Evolutionary conservation across 805 yeast species (phyloP), one percentile per base, ranked within the genome.

Genomic region (Myxozyma melibiosi): DNA sequence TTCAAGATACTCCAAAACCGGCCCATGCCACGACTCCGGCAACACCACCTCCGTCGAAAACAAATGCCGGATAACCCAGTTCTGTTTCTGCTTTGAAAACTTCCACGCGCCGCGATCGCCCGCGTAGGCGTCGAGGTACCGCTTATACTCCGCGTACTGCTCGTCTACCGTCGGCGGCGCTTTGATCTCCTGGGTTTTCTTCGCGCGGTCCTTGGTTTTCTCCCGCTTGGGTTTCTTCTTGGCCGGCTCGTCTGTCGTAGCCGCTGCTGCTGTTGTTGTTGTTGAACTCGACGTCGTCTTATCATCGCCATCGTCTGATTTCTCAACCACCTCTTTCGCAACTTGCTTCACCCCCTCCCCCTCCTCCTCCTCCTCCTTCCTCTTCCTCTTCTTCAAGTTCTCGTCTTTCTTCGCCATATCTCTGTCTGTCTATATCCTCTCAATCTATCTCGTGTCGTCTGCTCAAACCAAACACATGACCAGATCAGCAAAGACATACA

Each of bases 51-150:
- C 40, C 13, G 16, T 30, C 13, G 39, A 28, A 35, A 44, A 52
- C n/a, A 52, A 22, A 41, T 57, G 43, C 31, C 61, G 34, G 3
- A 57, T 9, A 3, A 57, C 31, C 61, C 61, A 57, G 22, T 57
- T 57, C 38, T 57, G 61, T 28, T 57, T 57, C 25, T 40, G 57
- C 44, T 57, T 57, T 13, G 61, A 57, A 41, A 57, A 57, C 37
- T 57, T 57, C 61, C 61, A 57, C 13, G 42, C 8, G 1, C 34
- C 9, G 5, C 44, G 34, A 18, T 38, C 40, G 14, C 22, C 31
- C 11, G 54, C 46, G 38, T 47, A 57, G 9, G 38, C 14, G 2
- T 41, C 48, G 5, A 57, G 22, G 25, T 57, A 57, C 7, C 24
- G 16, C 30, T 51, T 37, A 31, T 45, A 55, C 1, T 51, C 58